Percentiles rank a stretch among this genome's conserved stretches.
Evolutionary conservation across 2,329 filamentous ascomycete genomes (phyloP).

Genomic region (Paraphaeosphaeria sporulosa): DNA sequence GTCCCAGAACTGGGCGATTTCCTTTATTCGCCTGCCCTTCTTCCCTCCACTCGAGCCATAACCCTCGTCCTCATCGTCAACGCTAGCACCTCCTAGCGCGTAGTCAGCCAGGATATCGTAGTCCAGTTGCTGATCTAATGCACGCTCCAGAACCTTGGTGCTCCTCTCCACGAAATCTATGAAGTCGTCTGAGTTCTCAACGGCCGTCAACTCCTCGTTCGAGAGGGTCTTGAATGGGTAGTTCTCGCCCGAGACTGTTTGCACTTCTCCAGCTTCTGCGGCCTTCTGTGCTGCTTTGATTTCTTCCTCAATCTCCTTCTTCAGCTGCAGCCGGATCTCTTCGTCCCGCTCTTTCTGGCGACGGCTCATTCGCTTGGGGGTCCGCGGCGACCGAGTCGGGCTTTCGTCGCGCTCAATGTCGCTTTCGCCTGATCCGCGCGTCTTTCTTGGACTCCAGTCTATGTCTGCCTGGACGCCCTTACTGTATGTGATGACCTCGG

Average conservation of each 20-base stretch:
- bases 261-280: constrained; percentile 49
- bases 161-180: constrained; percentile 94
- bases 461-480: constrained; percentile 93
- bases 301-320: constrained; percentile 92
- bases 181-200: constrained; percentile 92
- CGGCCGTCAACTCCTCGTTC: constrained; percentile 85
- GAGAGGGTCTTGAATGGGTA: constrained; percentile 84
- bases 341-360: constrained; percentile 85
- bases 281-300: constrained; percentile 70
- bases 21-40: constrained; percentile 78
- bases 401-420: constrained; percentile 69
- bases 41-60: constrained; percentile 74
- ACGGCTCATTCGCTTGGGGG: constrained; percentile 78
- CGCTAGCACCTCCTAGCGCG: constrained; percentile 76
- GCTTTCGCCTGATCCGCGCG: constrained; percentile 61
- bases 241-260: constrained; percentile 57
- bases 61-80: constrained; percentile 83
- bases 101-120: constrained; percentile 98
- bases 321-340: constrained; percentile 82
- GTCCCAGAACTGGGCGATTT: constrained; percentile 92
- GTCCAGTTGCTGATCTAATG: constrained; percentile 90
- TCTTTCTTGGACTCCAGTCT: constrained; percentile 67
- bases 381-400: constrained; percentile 59
- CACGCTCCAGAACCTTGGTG: constrained; percentile 95
- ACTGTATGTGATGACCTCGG: constrained; percentile 92